Evolutionary conservation across 345 rosid genomes (phyloP).

Genomic region (Sonneratia alba): DNA sequence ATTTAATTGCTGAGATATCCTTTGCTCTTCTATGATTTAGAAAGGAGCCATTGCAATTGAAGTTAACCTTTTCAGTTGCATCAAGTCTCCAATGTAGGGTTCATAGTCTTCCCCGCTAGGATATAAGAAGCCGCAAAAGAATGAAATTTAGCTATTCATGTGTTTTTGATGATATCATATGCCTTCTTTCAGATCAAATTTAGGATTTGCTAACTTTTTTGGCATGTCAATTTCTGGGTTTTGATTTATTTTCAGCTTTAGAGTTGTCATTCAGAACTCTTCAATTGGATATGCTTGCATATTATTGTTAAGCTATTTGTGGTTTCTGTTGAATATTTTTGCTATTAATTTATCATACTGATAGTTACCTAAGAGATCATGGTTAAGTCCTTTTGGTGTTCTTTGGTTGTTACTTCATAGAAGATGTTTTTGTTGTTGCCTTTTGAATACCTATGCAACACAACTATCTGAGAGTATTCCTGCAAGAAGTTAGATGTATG

Average conservation of each 20-base stretch:
- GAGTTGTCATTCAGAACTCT: neutral
- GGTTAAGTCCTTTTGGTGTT: neutral
- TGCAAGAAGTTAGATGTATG: slow-evolving; percentile 1
- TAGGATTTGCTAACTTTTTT: neutral
- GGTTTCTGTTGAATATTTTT: neutral
- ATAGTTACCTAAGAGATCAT: neutral
- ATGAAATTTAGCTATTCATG: neutral
- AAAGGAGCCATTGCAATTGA: neutral
- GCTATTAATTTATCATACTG: neutral
- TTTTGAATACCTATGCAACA: neutral
- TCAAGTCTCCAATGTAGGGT: neutral
- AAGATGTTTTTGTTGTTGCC: neutral
- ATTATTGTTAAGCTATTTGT: neutral
- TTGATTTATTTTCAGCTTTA: neutral
- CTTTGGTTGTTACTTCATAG: neutral
- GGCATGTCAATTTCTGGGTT: neutral
- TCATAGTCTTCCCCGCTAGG: neutral
- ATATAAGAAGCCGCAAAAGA: neutral
- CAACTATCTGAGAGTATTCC: neutral
- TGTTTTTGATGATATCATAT: neutral
- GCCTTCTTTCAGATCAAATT: neutral
- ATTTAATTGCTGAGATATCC: slow-evolving; percentile 94
- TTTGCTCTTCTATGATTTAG: slow-evolving; percentile 17
- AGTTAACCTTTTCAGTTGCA: neutral
- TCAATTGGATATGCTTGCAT: neutral